Evolutionary conservation across 2,329 filamentous ascomycete species (phyloP).

Genomic region (Plenodomus lindquistii): DNA sequence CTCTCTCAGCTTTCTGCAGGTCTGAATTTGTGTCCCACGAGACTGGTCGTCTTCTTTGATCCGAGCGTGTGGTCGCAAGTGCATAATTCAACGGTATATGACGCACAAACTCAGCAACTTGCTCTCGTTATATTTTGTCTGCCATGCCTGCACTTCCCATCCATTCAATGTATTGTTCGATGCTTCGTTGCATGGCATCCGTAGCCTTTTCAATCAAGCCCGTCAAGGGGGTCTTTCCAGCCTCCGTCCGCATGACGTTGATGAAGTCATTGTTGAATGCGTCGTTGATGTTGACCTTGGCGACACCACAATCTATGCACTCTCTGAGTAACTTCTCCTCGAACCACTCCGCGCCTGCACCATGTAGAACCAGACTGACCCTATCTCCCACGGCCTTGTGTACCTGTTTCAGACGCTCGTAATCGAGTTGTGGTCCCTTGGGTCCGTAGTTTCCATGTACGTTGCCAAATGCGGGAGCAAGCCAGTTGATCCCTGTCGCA

Average conservation of each 20-base stretch:
- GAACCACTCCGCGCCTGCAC: slow-evolving; percentile 58
- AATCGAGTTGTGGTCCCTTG: slow-evolving; percentile 56
- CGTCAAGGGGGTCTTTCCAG: slow-evolving; percentile 57
- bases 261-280: slow-evolving; percentile 59
- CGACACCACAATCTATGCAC: slow-evolving; percentile 60
- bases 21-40: neutral
- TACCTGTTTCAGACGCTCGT: slow-evolving; percentile 46
- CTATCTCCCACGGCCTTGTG: slow-evolving; percentile 53
- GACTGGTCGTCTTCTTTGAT: neutral
- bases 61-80: neutral
- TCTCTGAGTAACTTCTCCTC: slow-evolving; percentile 57
- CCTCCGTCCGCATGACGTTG: slow-evolving; percentile 53
- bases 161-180: slow-evolving; percentile 61
- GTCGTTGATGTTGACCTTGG: slow-evolving; percentile 64
- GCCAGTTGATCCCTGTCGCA: slow-evolving; percentile 70
- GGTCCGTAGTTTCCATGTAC: slow-evolving; percentile 75
- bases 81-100: neutral
- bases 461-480: slow-evolving; percentile 77
- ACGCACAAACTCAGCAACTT: neutral
- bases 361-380: slow-evolving; percentile 61
- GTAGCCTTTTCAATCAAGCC: slow-evolving; percentile 60
- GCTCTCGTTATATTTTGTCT: slow-evolving; percentile 21
- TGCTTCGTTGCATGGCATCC: slow-evolving; percentile 57
- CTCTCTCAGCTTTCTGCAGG: neutral
- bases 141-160: slow-evolving; percentile 45